Conservation (phyloP, 23 red algal species). For the Pyropia yezoensis region DNA sequence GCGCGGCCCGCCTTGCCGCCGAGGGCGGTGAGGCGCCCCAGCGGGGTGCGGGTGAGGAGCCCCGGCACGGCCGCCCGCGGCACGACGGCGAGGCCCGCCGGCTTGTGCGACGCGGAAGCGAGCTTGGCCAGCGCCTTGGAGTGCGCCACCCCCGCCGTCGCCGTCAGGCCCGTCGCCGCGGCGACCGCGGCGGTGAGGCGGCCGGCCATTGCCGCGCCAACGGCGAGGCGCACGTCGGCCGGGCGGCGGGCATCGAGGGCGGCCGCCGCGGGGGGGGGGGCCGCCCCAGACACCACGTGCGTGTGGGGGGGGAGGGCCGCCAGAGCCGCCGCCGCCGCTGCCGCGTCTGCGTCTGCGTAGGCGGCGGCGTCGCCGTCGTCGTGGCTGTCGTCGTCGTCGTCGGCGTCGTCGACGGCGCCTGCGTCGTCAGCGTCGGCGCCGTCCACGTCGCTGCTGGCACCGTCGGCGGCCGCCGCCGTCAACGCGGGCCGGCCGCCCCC, state of each 20-base stretch:
- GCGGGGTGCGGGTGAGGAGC: conserved; percentile 33
- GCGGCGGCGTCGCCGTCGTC: no score
- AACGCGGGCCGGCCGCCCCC: no score
- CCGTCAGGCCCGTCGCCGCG: conserved; percentile 39
- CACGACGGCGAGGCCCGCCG: conserved; percentile 72
- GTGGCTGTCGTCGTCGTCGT: no score
- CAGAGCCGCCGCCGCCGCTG: no score
- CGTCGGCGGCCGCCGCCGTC: no score
- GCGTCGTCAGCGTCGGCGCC: no score
- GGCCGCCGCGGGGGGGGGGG: conserved; percentile 11
- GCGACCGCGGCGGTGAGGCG: conserved; percentile 31
- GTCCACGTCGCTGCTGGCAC: no score
- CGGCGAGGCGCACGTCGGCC: conserved; percentile 18
- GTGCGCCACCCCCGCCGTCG: conserved; percentile 63
- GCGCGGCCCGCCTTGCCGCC: conserved; percentile 70
- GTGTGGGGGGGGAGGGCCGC: no score
- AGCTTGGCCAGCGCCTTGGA: conserved; percentile 95
- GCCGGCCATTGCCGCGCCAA: conserved; percentile 37
- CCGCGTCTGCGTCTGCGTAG: no score
- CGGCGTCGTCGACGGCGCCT: no score
- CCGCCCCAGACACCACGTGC: not conserved
- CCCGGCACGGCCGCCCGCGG: conserved; percentile 18
- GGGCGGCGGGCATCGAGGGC: conserved; percentile 8
- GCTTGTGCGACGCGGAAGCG: conserved; percentile 80
- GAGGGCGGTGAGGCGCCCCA: conserved; percentile 59